These are phyloP conservation scores for Lachnellula hyalina DNA, from an alignment of 2,329 filamentous ascomycete species.

Conservation along the genomic window DNA sequence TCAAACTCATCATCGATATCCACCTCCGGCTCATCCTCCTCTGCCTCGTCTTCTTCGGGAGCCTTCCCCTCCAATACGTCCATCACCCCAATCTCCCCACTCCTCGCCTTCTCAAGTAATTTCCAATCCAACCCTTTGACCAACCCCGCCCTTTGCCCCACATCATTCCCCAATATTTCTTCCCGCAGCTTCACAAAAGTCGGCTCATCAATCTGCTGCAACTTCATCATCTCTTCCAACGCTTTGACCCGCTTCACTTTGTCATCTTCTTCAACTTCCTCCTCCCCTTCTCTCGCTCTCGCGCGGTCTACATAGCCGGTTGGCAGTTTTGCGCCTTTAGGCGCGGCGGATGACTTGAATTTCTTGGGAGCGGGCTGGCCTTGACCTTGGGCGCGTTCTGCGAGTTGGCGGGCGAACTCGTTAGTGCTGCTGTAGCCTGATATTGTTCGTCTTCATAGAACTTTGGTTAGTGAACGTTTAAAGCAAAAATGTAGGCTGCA, in stretches of 20 bases:
- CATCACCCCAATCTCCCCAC: conserved; percentile 58
- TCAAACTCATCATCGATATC: conserved; percentile 65
- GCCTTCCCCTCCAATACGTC: conserved; percentile 30
- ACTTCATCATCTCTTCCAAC: conserved; percentile 74
- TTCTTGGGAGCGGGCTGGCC: conserved; percentile 56
- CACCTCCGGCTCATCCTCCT: conserved; percentile 26
- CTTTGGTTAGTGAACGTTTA: conserved; percentile 2
- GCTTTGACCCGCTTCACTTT: conserved; percentile 65
- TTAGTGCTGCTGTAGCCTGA: conserved; percentile 25
- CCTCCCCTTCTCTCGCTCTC: conserved; percentile 52
- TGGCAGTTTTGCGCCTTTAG: conserved; percentile 76
- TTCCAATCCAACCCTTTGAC: conserved; percentile 90
- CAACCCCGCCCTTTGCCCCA: conserved; percentile 65
- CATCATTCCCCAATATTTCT: conserved; percentile 77
- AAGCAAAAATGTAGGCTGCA: not conserved
- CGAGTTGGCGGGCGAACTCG: conserved; percentile 80
- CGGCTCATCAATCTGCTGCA: conserved; percentile 74
- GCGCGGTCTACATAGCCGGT: conserved; percentile 82
- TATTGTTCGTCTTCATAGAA: conserved; percentile 15
- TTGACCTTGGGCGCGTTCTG: conserved; percentile 45
- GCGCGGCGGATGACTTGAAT: conserved; percentile 67
- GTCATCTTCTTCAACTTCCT: conserved; percentile 48
- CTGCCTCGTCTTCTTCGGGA: conserved; percentile 30
- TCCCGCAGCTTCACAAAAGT: conserved; percentile 71
- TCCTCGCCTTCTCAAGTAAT: conserved; percentile 63